A percentile compares a stretch with the other conserved stretches of the same genome.
These are phyloP conservation scores for Curvularia spicifera DNA, from an alignment of 2,329 filamentous ascomycete genomes.

Conservation along the genomic window DNA sequence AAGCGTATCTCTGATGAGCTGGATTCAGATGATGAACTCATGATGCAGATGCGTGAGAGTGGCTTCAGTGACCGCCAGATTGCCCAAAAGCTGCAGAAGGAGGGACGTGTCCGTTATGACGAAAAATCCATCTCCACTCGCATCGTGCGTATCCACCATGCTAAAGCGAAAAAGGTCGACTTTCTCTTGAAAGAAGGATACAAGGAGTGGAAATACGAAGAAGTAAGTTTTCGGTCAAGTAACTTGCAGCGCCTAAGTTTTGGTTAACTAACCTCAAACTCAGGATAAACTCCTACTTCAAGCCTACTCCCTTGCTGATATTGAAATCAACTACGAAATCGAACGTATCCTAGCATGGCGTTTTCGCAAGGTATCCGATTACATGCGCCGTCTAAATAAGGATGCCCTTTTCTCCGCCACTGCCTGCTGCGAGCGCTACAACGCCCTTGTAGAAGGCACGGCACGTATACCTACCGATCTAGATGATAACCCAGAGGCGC, in stretches of 20 bases:
- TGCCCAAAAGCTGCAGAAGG: background rate
- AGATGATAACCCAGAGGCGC: background rate
- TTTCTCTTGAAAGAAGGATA: background rate
- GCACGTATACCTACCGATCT: background rate
- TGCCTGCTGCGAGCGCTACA: background rate
- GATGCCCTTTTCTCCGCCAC: background rate
- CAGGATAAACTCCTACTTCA: background rate
- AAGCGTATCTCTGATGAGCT: background rate
- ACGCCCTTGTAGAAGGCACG: background rate
- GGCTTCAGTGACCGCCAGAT: background rate
- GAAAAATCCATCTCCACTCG: background rate
- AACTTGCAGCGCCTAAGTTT: background rate
- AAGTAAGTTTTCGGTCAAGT: background rate
- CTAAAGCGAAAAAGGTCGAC: background rate
- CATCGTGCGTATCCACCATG: background rate
- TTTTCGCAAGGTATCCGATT: background rate
- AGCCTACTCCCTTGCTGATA: background rate
- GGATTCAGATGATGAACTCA: background rate
- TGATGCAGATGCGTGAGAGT: background rate
- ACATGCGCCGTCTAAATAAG: background rate
- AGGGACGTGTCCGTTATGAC: background rate
- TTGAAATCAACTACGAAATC: background rate
- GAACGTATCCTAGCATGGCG: background rate
- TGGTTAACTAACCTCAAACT: background rate
- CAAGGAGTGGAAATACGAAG: background rate